Evolutionary conservation across 345 rosid species (phyloP).

Genomic region (Lumnitzera littorea): DNA sequence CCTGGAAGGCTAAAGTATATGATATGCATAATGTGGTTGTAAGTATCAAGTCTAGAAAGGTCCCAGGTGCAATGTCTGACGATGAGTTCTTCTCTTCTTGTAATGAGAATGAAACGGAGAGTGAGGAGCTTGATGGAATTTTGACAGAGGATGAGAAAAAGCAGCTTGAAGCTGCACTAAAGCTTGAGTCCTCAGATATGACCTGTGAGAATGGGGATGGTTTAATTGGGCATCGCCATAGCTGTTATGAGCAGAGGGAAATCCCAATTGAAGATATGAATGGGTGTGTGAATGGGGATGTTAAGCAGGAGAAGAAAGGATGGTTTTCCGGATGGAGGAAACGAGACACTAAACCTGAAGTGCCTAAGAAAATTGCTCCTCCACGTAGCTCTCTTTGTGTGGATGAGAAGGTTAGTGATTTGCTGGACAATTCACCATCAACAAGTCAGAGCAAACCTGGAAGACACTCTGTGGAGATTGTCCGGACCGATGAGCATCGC

Average conservation of each 20-base stretch:
- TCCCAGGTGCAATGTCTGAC: constrained; percentile 93
- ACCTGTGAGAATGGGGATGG: constrained; percentile 46
- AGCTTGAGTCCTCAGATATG: constrained; percentile 62
- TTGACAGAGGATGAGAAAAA: constrained; percentile 84
- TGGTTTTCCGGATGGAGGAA: constrained; percentile 98
- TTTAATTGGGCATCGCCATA: constrained; percentile 46
- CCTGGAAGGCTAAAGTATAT: constrained; percentile 92
- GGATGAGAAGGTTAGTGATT: constrained; percentile 79
- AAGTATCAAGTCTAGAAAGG: constrained; percentile 82
- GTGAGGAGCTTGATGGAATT: constrained; percentile 65
- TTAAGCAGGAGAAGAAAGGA: constrained; percentile 78
- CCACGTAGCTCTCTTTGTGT: constrained; percentile 81
- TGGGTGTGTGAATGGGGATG: constrained; percentile 37
- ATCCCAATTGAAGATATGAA: constrained; percentile 56
- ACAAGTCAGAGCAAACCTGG: constrained; percentile 62
- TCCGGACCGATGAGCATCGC: constrained; percentile 44
- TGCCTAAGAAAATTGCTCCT: constrained; percentile 47
- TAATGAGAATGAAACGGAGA: constrained; percentile 70
- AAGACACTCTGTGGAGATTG: constrained; percentile 76
- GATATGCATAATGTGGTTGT: constrained; percentile 98
- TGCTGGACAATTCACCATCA: constrained; percentile 61
- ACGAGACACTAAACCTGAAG: constrained; percentile 59
- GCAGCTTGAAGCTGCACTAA: constrained; percentile 84
- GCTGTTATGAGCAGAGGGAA: constrained; percentile 77
- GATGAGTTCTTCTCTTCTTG: constrained; percentile 75